Base-by-base conservation (phyloP, 208 protist genomes). In the Wallacemonas sp. region DNA sequence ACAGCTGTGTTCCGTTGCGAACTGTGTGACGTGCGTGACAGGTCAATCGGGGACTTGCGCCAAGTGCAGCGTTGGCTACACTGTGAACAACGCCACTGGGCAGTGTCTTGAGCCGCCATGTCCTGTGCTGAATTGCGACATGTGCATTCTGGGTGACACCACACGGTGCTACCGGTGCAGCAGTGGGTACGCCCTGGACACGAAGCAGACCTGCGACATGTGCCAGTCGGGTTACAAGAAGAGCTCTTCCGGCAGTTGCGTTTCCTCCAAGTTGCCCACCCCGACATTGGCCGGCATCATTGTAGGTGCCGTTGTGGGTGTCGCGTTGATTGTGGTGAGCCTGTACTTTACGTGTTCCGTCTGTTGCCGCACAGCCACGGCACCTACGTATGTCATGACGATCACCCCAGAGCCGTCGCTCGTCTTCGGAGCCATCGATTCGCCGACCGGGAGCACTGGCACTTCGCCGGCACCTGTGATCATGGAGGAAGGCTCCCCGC, bases 321-420 rank as follows among this genome's bases (percentile, higher is more conserved):
- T 33, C 47, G 17, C 26, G 21, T n/a, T n/a, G n/a, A n/a, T n/a
- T n/a, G n/a, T n/a, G n/a, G n/a, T n/a, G n/a, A n/a, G n/a, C n/a
- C 47, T 55, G 2, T 55, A 34, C 47, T 55, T 55, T 6, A 2
- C 33, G 47, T 55, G 47, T 19, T n/a, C 33, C 14, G 8, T 55
- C 24, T 55, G 47, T 27, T 55, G 47, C 24, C 47, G 47, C 24
- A 9, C n/a, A 3, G 21, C n/a, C 4, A 27, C 27, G 26, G 24
- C 47, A 6, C 24, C n/a, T 11, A 55, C 47, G 21, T 33, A 55
- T 17, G 47, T 55, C 47, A 55, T 55, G 47, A 41, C 47, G n/a
- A 27, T n/a, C 11, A 34, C 47, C 4, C 1, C 47, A 0, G 47
- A 55, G 47, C 47, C 47, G 21, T 55, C 47, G 11, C n/a, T 55